Conservation (phyloP, 176 grass and related monocot genomes). For the Alloteropsis semialata region DNA sequence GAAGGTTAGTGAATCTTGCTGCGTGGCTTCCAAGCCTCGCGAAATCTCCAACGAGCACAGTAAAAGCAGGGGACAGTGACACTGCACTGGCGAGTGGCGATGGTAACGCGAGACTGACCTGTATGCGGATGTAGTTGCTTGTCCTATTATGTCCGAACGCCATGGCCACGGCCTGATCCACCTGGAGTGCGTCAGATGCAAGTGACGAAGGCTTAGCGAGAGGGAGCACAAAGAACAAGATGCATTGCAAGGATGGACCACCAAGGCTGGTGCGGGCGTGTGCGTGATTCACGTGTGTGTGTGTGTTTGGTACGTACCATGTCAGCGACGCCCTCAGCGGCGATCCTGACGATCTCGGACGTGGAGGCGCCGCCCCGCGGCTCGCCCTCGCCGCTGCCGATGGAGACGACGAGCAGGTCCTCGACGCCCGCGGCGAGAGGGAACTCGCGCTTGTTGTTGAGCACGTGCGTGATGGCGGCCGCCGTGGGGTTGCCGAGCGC, state of each 20-base stretch:
- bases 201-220: neutral
- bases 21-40: neutral
- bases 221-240: conserved; percentile 25
- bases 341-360: conserved; percentile 67
- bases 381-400: conserved; percentile 53
- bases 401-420: conserved; percentile 80
- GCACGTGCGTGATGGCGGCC: conserved; percentile 93
- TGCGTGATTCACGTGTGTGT: neutral
- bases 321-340: conserved; percentile 76
- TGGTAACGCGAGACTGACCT: conserved; percentile 42
- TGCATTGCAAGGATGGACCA: neutral
- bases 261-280: neutral
- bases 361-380: conserved; percentile 1
- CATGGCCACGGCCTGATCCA: conserved; percentile 96
- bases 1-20: neutral
- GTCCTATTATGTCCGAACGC: conserved; percentile 84
- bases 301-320: conserved; percentile 40
- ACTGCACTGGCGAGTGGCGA: neutral
- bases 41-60: neutral
- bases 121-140: conserved; percentile 90
- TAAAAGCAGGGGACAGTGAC: neutral
- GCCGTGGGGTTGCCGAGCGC: conserved; percentile 83
- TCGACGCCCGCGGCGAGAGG: conserved; percentile 58
- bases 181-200: conserved; percentile 32
- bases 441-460: conserved; percentile 96